These are phyloP conservation scores for Gelatoporia subvermispora DNA, from an alignment of 768 basidiomycete species.

Conservation along the genomic window DNA sequence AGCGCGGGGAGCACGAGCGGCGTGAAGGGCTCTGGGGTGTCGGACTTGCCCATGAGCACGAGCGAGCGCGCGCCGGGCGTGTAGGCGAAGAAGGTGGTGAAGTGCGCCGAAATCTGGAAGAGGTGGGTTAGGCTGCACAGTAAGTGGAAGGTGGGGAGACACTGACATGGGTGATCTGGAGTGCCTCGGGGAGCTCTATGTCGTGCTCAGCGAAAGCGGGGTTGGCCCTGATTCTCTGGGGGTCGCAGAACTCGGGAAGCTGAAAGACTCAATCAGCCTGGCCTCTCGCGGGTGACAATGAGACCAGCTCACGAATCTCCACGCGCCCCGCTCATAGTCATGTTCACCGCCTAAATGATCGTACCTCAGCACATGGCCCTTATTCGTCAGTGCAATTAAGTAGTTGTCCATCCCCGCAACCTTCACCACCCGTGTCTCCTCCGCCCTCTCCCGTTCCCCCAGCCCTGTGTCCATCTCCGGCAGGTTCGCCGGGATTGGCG, in stretches of 20 bases:
- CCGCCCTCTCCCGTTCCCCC: slow-evolving; percentile 16
- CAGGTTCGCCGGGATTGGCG: slow-evolving; percentile 48
- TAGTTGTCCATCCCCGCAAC: slow-evolving; percentile 75
- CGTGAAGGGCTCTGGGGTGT: background rate
- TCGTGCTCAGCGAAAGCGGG: slow-evolving; percentile 21
- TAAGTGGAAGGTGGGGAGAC: slow-evolving; percentile 1
- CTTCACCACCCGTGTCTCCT: slow-evolving; percentile 54
- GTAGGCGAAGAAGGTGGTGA: slow-evolving; percentile 75
- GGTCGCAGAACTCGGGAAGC: slow-evolving; percentile 74
- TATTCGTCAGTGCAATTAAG: slow-evolving; percentile 75
- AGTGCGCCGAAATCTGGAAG: slow-evolving; percentile 78
- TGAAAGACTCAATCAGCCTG: slow-evolving; percentile 21
- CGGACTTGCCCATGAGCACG: slow-evolving; percentile 61
- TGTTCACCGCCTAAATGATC: slow-evolving; percentile 40
- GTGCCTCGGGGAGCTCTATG: slow-evolving; percentile 32
- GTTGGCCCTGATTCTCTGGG: slow-evolving; percentile 42
- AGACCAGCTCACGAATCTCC: slow-evolving; percentile 63
- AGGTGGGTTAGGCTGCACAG: slow-evolving; percentile 4
- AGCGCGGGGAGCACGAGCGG: slow-evolving; percentile 70
- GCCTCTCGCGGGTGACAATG: background rate
- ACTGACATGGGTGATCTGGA: slow-evolving; percentile 77
- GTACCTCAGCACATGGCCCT: slow-evolving; percentile 72
- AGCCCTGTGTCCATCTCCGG: slow-evolving; percentile 41
- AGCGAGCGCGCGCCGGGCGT: slow-evolving; percentile 67
- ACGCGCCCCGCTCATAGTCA: slow-evolving; percentile 34